These are phyloP conservation scores for Aspergillus ochraceus DNA, from an alignment of 2,329 filamentous ascomycete species.

Conservation along the genomic window DNA sequence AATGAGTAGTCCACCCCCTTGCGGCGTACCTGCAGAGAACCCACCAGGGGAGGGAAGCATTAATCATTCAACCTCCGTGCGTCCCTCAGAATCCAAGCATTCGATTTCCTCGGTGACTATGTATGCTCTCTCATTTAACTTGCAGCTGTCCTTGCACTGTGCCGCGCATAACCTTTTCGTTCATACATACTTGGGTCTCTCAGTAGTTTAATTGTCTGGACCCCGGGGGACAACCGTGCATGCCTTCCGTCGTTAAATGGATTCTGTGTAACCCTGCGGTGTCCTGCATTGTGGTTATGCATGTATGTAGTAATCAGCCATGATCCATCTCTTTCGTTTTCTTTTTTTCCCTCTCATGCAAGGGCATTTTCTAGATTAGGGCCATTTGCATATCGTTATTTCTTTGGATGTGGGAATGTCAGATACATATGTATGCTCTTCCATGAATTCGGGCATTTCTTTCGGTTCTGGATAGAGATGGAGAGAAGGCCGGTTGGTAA, in stretches of 20 bases:
- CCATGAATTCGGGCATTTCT: background rate
- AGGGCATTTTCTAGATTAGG: conserved; percentile 6
- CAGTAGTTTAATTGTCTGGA: background rate
- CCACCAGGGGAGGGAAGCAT: no score
- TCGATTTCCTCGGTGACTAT: background rate
- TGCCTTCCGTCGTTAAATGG: background rate
- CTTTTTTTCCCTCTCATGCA: background rate
- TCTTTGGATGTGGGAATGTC: background rate
- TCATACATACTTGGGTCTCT: background rate
- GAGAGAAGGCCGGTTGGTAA: background rate
- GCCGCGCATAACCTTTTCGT: conserved; percentile 3
- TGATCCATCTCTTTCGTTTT: background rate
- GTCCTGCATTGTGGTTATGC: background rate
- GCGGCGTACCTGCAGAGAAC: conserved; percentile 10
- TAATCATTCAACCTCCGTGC: no score
- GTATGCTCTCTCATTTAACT: conserved; percentile 3
- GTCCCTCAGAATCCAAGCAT: background rate
- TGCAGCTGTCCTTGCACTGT: conserved; percentile 10
- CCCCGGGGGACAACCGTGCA: conserved; percentile 3
- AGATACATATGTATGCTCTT: background rate
- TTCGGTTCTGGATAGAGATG: background rate
- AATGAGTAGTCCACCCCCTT: conserved; percentile 9
- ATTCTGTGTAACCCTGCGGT: background rate
- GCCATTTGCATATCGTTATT: conserved; percentile 9
- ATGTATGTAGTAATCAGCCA: no score